These are phyloP conservation scores for Sphaerulina populicola DNA, from an alignment of 2,329 filamentous ascomycete species.

Conservation along the genomic window DNA sequence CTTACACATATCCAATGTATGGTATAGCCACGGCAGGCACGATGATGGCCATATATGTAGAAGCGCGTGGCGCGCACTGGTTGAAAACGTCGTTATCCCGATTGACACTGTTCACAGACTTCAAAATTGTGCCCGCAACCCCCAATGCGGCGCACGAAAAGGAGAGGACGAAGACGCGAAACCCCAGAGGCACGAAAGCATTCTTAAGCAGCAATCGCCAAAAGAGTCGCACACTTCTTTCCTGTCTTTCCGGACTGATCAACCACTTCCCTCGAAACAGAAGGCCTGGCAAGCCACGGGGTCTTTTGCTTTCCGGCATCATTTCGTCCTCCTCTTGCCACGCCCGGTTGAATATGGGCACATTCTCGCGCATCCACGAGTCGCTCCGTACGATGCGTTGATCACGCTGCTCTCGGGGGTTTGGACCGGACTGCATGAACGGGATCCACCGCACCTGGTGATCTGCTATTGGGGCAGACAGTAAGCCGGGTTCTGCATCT, in stretches of 20 bases:
- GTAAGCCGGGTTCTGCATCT: constrained; percentile 29
- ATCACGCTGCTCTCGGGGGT: constrained; percentile 26
- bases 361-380: constrained; percentile 44
- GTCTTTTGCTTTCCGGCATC: constrained; percentile 25
- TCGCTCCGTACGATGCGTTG: constrained; percentile 34
- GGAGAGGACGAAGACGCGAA: constrained; percentile 71
- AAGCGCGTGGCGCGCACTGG: constrained; percentile 44
- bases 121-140: constrained; percentile 66
- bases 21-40: constrained; percentile 83
- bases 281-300: constrained; percentile 37
- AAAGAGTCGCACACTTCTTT: constrained; percentile 29
- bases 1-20: constrained; percentile 73
- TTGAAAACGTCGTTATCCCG: constrained; percentile 25
- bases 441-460: constrained; percentile 32
- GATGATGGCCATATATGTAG: constrained; percentile 78
- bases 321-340: constrained; percentile 51
- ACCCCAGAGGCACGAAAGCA: constrained; percentile 74
- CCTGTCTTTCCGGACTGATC: constrained; percentile 35
- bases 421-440: constrained; percentile 34
- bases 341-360: constrained; percentile 39
- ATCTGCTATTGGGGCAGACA: constrained; percentile 30
- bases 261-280: constrained; percentile 35
- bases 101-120: constrained; percentile 37
- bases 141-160: constrained; percentile 77
- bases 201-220: constrained; percentile 61